phyloP scores from a whole-genome alignment of 164 flowering plant species.

The Platanus orientalis region DNA sequence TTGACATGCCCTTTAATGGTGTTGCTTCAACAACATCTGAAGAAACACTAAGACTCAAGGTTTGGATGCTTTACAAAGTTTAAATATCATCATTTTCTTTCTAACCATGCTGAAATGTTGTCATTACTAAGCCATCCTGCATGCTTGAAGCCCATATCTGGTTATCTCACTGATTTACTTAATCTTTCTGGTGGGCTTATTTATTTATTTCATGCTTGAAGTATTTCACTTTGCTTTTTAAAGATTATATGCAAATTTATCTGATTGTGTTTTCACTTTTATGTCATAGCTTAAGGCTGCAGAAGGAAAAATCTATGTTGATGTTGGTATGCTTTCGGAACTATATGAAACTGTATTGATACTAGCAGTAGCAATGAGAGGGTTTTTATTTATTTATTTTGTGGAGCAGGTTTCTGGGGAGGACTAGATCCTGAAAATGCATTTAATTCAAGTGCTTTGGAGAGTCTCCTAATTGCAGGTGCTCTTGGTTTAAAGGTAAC shows the following conservation, averaged over 20 bases:
- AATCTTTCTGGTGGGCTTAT: neutral
- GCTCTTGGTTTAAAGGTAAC: too few relatives aligned
- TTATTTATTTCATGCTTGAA: neutral
- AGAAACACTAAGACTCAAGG: constrained; percentile 85
- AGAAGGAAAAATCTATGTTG: too few relatives aligned
- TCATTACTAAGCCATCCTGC: neutral
- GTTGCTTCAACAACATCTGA: constrained; percentile 77
- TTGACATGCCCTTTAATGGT: constrained; percentile 96
- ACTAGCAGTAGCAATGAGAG: neutral
- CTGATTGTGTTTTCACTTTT: constrained; percentile 2
- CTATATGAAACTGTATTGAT: constrained; percentile 46
- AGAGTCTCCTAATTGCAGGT: too few relatives aligned
- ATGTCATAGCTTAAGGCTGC: constrained; percentile 65
- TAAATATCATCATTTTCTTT: neutral
- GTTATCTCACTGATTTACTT: neutral
- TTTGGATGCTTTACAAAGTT: constrained; percentile 19
- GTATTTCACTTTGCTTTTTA: neutral
- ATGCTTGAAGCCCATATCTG: neutral
- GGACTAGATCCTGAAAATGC: too few relatives aligned
- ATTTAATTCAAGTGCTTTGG: too few relatives aligned
- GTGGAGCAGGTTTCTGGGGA: too few relatives aligned
- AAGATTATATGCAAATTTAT: neutral
- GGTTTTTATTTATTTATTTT: too few relatives aligned
- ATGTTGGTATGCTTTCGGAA: constrained; percentile 74
- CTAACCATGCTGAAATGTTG: neutral